phyloP scores from a whole-genome alignment of 1,139 yeast genomes.

The Waltiozyma sp. region DNA sequence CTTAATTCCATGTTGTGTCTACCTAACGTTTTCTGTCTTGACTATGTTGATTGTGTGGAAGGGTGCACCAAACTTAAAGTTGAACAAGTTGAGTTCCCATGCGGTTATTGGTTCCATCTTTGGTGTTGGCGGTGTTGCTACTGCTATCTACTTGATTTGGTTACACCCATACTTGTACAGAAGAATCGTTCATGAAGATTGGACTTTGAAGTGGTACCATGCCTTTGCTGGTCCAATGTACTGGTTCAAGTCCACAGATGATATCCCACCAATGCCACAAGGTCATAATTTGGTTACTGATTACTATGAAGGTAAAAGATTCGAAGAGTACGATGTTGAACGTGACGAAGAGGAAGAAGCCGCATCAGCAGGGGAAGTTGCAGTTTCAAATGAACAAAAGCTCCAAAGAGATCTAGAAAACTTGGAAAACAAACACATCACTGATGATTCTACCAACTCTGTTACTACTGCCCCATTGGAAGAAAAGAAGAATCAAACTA shows the following conservation, averaged over 20 bases:
- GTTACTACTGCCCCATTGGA: conserved; percentile 13
- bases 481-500: conserved; percentile 20
- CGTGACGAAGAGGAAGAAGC: conserved; percentile 4
- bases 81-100: conserved; percentile 38
- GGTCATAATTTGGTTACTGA: conserved; percentile 47
- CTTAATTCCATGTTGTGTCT: conserved; percentile 52
- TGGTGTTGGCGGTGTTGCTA: conserved; percentile 53
- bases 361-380: conserved; percentile 1
- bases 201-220: conserved; percentile 56
- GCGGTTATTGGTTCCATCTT: conserved; percentile 46
- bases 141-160: conserved; percentile 39
- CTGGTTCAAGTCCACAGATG: conserved; percentile 43
- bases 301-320: conserved; percentile 54
- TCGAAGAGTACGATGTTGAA: conserved; percentile 13
- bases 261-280: conserved; percentile 58
- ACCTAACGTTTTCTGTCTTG: conserved; percentile 47
- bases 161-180: conserved; percentile 55
- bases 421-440: conserved; percentile 10
- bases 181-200: conserved; percentile 50
- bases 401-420: conserved; percentile 13
- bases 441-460: not conserved
- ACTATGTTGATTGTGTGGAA: conserved; percentile 58
- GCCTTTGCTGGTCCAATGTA: conserved; percentile 46
- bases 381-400: conserved; percentile 5
- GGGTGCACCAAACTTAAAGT: conserved; percentile 57